Percentiles rank a stretch among this genome's conserved stretches.
Evolutionary conservation across 371 early-diverging fungal genomes (phyloP).

Genomic region (Lichtheimia ornata): DNA sequence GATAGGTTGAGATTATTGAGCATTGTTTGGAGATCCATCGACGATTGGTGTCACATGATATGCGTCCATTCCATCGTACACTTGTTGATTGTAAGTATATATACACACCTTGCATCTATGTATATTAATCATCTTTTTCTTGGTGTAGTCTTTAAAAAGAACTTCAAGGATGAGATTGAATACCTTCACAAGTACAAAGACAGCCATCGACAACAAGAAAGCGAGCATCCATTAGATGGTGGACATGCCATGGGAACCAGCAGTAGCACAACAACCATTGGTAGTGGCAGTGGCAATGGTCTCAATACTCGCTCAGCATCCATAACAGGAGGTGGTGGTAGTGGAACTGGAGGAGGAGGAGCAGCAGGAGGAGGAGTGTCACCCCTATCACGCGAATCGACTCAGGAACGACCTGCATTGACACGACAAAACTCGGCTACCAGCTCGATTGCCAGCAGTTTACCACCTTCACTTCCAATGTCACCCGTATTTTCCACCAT

Average conservation of each 20-base stretch:
- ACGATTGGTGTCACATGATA: constrained; percentile 60
- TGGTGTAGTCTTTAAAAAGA: constrained; percentile 62
- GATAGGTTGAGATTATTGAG: constrained; percentile 64
- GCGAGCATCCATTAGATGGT: constrained; percentile 2
- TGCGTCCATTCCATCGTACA: constrained; percentile 78
- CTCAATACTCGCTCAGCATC: too few relatives aligned
- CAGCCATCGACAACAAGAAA: constrained; percentile 21
- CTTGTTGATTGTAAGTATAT: constrained; percentile 60
- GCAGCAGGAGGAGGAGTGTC: background rate
- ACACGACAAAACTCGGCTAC: constrained; percentile 25
- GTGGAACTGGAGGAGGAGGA: too few relatives aligned
- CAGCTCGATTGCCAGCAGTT: background rate
- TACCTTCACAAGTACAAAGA: constrained; percentile 31
- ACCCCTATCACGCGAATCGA: background rate
- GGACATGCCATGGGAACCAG: too few relatives aligned
- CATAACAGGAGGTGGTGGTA: too few relatives aligned
- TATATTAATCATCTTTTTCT: background rate
- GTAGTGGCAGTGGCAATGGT: constrained; percentile 1
- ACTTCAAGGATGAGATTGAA: constrained; percentile 68
- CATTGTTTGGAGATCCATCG: constrained; percentile 68
- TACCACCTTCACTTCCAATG: constrained; percentile 15
- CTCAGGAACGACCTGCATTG: constrained; percentile 12
- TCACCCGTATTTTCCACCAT: constrained; percentile 18
- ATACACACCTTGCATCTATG: background rate
- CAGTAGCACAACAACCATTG: constrained; percentile 2